A percentile compares a stretch with the other conserved stretches of the same genome.
These are phyloP conservation scores for Detonula confervacea DNA, from an alignment of 352 stramenopile species.

Conservation along the genomic window DNA sequence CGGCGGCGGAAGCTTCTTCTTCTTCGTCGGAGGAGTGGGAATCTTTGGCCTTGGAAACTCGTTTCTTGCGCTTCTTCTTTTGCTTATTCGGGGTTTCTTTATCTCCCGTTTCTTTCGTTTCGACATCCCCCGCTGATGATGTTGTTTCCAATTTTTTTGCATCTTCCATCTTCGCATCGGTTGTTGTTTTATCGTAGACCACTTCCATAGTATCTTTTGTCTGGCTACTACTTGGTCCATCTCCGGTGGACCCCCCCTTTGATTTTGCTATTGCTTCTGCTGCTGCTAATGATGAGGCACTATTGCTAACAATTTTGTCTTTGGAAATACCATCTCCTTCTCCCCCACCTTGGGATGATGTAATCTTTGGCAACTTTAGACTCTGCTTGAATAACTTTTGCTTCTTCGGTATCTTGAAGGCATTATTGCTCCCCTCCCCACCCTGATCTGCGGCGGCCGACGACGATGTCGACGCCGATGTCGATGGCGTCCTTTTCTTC, in stretches of 20 bases:
- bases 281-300: background rate
- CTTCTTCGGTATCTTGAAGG: conserved; percentile 12
- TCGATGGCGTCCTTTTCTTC: background rate
- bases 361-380: conserved; percentile 16
- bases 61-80: conserved; percentile 13
- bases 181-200: background rate
- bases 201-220: background rate
- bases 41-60: background rate
- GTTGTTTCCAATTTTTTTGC: conserved; percentile 1
- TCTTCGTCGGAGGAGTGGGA: background rate
- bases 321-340: background rate
- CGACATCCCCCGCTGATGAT: background rate
- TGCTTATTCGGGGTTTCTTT: background rate
- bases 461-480: conserved; percentile 3
- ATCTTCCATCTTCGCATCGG: conserved; percentile 6
- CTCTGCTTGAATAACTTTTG: conserved; percentile 23
- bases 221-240: too few relatives aligned
- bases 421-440: background rate
- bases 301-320: conserved; percentile 4
- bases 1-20: conserved; percentile 6
- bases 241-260: background rate
- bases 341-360: background rate
- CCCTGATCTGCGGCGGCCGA: background rate
- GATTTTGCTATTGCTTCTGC: background rate
- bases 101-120: background rate